These are phyloP conservation scores for Colletotrichum sp. DNA, from an alignment of 2,329 filamentous ascomycete species.

Conservation along the genomic window DNA sequence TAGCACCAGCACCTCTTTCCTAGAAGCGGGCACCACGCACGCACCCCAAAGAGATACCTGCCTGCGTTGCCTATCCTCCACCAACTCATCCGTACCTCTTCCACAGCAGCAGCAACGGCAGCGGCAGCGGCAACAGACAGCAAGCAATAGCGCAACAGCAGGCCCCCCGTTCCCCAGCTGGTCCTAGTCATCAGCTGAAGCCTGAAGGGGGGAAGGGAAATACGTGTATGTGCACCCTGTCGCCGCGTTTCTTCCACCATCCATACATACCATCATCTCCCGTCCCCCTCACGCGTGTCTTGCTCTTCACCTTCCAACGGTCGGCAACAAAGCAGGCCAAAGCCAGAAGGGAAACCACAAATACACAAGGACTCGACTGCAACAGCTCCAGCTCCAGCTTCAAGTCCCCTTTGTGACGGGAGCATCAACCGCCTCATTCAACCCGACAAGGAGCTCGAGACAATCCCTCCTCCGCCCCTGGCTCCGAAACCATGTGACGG, in stretches of 20 bases:
- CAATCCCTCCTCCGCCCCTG: slow-evolving; percentile 16
- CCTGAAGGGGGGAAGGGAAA: slow-evolving; percentile 10
- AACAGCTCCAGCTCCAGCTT: not conserved
- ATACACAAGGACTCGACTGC: not conserved
- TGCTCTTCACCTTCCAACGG: slow-evolving; percentile 2
- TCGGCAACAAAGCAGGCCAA: slow-evolving; percentile 1
- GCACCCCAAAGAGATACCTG: not conserved
- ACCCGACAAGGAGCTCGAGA: slow-evolving; percentile 8
- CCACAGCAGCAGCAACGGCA: too few relatives aligned
- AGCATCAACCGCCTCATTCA: slow-evolving; percentile 3
- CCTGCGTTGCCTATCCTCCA: not conserved
- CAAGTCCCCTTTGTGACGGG: not conserved
- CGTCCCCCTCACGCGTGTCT: not conserved
- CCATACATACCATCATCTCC: slow-evolving; percentile 13
- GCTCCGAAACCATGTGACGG: slow-evolving; percentile 22
- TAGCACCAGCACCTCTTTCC: not conserved
- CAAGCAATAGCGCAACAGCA: not conserved
- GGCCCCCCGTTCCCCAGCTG: slow-evolving; percentile 1
- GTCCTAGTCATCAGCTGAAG: slow-evolving; percentile 19
- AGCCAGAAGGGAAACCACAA: not conserved
- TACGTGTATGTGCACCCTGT: not conserved
- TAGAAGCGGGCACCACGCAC: not conserved
- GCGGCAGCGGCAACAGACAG: not conserved
- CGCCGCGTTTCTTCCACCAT: slow-evolving; percentile 12
- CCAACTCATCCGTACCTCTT: too few relatives aligned